Evolutionary conservation across 805 yeast species (phyloP).

Genomic region (Zygosaccharomyces gambellarensis): DNA sequence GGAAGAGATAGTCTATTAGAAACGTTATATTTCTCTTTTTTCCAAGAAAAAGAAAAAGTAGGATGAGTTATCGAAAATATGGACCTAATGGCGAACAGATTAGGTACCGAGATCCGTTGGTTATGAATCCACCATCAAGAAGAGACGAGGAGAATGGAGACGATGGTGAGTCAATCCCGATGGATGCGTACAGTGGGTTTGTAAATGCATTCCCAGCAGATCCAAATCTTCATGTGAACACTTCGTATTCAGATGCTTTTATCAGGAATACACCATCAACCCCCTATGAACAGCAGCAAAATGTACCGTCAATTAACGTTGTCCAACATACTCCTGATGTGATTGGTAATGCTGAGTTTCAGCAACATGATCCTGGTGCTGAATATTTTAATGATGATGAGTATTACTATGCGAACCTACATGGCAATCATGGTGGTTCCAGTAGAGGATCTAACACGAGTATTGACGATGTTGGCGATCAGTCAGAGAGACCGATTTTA

Average conservation of each 20-base stretch:
- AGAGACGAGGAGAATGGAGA: conserved; percentile 2
- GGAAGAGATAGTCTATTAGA: neutral
- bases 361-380: neutral
- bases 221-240: conserved; percentile 13
- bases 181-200: conserved; percentile 18
- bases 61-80: conserved; percentile 4
- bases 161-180: conserved; percentile 2
- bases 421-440: conserved; percentile 10
- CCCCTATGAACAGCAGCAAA: conserved; percentile 9
- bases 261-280: conserved; percentile 9
- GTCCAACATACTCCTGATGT: conserved; percentile 26
- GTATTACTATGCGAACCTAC: conserved; percentile 18
- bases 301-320: conserved; percentile 27
- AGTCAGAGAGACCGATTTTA: conserved; percentile 23
- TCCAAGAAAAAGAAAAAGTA: neutral
- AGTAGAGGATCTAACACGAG: conserved; percentile 14
- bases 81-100: conserved; percentile 3
- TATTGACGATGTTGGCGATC: conserved; percentile 17
- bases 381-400: conserved; percentile 26
- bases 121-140: neutral
- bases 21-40: neutral
- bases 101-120: conserved; percentile 4
- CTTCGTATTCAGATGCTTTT: conserved; percentile 24
- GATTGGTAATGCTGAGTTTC: conserved; percentile 12
- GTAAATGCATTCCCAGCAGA: conserved; percentile 17